Evolutionary conservation across 805 yeast genomes (phyloP), one percentile per base, ranked within the genome.

Genomic region (Hanseniaspora guilliermondii): DNA sequence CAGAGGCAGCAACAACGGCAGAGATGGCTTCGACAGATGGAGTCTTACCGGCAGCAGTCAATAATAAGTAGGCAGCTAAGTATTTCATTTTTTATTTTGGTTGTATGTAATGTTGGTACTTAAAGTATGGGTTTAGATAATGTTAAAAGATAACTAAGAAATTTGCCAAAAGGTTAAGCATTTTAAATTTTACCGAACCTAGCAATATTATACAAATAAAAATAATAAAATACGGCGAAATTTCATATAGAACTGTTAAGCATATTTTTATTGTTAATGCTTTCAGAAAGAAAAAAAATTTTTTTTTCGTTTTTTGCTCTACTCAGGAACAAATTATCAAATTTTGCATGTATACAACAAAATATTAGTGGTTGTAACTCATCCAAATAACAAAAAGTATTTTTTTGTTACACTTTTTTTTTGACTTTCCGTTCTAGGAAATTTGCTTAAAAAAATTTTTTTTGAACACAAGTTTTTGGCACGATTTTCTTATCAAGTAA

Each of bases 1-100:
- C 97, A 68, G 91, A 97, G 57, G 97, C 77, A 72, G 86, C 84
- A 72, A 93, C 82, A 69, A 93, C 84, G 65, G 83, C 68, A 76
- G 86, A 77, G 80, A 93, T 80, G 75, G 87, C 91, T 70, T 85
- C 82, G 67, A 95, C 94, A 65, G 95, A 78, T 76, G 98, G 97
- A 68, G 93, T 70, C 72, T 88, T 73, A 74, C 97, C 98, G 76
- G 96, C 96, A 74, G 93, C 88, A 78, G 84, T 88, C 76, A 93
- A 83, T 78, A 91, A 85, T 76, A 93, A 85, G 82, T 93, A 93
- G 76, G 98, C 97, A 78, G 98, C 98, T 78, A 93, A 85, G 83
- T 91, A 91, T 86, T 88, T 93, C 97, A 88, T 79, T 71, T 57
- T 58, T 45, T n/a, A n/a, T 1, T 16, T 12, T 39, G 33, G 33